Evolutionary conservation across 768 basidiomycete species (phyloP), one percentile per base, ranked within the genome.

Genomic region (Agaricus sinodeliciosus): DNA sequence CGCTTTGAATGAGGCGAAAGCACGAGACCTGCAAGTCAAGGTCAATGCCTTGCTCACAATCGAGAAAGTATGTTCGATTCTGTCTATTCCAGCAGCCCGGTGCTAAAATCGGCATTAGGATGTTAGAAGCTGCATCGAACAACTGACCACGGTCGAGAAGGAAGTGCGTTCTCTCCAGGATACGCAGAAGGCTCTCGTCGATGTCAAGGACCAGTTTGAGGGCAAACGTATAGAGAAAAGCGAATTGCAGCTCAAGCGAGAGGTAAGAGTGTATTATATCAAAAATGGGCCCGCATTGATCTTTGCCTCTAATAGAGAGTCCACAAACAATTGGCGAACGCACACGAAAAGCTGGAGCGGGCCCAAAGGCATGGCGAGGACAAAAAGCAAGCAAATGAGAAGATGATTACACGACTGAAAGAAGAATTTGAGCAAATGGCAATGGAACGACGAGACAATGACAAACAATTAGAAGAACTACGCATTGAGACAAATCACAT

Each of bases 291-390:
- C 42, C 8, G 4, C 4, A 4, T 13, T 13, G 16, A 26, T 35
- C 16, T 13, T 27, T 0, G 39, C 45, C n/a, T 36, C 42, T 22
- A 35, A 12, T 40, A 95, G 89, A 88, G 91, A 46, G 81, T 89
- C n/a, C 72, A 79, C 57, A 84, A 85, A 55, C 92, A 94, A 63
- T 72, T 90, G 9, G 68, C 73, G 7, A 92, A 94, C 64, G 93
- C 93, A 4, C 76, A 81, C 42, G 87, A 90, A 59, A 93, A 91
- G 66, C 76, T 93, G 8, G 82, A 86, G 51, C 80, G 89, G 25
- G 85, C 87, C 0, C 84, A 89, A 62, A 76, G 79, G 55, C 85
- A 88, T 57, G 84, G 85, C 5, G 87, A 89, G 65, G 91, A 94
- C 52, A 88, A 87, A 65, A 83, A 85, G 51, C 60, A 74, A 11